A percentile compares a stretch with the other conserved stretches of the same genome.
Evolutionary conservation across 768 basidiomycete species (phyloP).

Genomic region (Boletus subcaerulescens): DNA sequence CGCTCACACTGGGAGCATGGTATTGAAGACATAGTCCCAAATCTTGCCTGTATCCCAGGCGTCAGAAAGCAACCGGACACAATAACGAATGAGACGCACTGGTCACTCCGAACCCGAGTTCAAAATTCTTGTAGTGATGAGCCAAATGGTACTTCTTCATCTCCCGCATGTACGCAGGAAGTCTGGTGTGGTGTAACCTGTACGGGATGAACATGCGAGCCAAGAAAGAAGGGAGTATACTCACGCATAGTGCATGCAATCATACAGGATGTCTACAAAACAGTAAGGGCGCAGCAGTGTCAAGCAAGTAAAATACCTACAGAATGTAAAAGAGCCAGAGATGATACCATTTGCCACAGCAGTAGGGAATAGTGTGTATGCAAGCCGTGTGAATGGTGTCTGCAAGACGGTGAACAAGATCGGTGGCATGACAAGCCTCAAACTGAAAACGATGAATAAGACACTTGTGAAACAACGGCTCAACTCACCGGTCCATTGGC

Average conservation of each 20-base stretch:
- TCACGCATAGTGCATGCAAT: constrained; percentile 90
- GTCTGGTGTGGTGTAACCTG: constrained; percentile 80
- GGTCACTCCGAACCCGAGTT: constrained; percentile 95
- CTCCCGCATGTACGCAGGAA: constrained; percentile 82
- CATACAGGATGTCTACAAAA: constrained; percentile 70
- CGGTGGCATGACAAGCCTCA: constrained; percentile 98
- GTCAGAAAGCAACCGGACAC: constrained; percentile 1
- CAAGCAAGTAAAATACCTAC: constrained; percentile 39
- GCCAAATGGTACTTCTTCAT: constrained; percentile 98
- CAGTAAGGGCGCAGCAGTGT: neutral
- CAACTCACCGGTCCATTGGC: constrained; percentile 84
- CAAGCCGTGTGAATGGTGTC: constrained; percentile 84
- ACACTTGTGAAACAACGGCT: neutral
- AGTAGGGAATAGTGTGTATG: constrained; percentile 75
- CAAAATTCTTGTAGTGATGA: constrained; percentile 98
- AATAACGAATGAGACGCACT: constrained; percentile 44
- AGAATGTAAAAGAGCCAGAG: constrained; percentile 71
- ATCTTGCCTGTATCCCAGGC: constrained; percentile 62
- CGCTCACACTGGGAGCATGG: constrained; percentile 60
- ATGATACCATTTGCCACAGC: constrained; percentile 91
- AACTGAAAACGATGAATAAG: constrained; percentile 36
- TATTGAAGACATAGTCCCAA: constrained; percentile 93
- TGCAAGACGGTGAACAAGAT: constrained; percentile 72
- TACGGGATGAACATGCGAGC: constrained; percentile 1
- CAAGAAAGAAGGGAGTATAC: constrained; percentile 25